Conservation (phyloP, 768 basidiomycete species). For the Tephrocybe sp. region DNA sequence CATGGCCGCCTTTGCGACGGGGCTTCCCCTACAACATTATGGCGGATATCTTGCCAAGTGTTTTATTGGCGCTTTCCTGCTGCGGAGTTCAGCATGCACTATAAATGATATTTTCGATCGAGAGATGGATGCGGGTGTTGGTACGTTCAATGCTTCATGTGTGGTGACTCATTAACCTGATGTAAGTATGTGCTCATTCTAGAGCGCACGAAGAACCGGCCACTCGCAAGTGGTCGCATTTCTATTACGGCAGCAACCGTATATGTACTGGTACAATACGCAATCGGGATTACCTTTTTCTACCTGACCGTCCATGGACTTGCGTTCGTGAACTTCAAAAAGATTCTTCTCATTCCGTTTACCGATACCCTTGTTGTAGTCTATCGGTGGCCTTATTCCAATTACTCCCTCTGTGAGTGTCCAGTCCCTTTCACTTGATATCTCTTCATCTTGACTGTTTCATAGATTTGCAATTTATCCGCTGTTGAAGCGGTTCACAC, state of each 20-base stretch:
- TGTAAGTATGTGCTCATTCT: background rate
- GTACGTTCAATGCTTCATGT: slow-evolving; percentile 26
- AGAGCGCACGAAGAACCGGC: slow-evolving; percentile 50
- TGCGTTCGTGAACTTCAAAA: slow-evolving; percentile 16
- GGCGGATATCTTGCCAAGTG: slow-evolving; percentile 28
- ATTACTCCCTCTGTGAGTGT: slow-evolving; percentile 41
- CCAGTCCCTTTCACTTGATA: background rate
- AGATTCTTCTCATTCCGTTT: background rate
- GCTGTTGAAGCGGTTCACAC: slow-evolving; percentile 51
- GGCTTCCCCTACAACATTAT: slow-evolving; percentile 32
- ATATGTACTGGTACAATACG: slow-evolving; percentile 41
- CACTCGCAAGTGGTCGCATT: slow-evolving; percentile 47
- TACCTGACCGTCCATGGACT: slow-evolving; percentile 16
- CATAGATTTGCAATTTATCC: slow-evolving; percentile 45
- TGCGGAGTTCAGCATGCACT: slow-evolving; percentile 51
- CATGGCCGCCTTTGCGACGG: slow-evolving; percentile 41
- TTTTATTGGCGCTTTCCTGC: slow-evolving; percentile 37
- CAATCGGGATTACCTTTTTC: slow-evolving; percentile 38
- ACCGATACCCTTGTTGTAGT: slow-evolving; percentile 21
- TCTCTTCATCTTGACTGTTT: background rate
- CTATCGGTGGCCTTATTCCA: slow-evolving; percentile 43
- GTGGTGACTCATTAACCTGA: background rate
- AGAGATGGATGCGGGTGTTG: slow-evolving; percentile 50
- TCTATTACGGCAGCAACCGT: slow-evolving; percentile 38
- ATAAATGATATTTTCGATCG: slow-evolving; percentile 57